Conservation (phyloP, 345 rosid genomes). For the Citropsis articulata region DNA sequence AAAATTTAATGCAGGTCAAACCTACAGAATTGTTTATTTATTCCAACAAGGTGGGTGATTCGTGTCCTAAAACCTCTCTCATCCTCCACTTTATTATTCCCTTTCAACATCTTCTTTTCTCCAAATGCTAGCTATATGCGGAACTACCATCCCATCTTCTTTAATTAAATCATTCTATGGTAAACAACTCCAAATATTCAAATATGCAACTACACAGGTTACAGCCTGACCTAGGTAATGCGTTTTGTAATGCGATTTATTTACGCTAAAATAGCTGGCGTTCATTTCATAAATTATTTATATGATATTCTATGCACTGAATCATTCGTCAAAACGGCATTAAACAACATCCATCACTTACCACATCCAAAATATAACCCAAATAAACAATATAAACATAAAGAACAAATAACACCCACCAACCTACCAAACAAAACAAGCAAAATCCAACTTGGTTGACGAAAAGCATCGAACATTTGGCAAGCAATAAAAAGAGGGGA, state of each 20-base stretch:
- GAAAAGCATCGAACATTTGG: slow-evolving; percentile 24
- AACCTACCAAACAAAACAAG: background rate
- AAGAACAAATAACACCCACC: background rate
- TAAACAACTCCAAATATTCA: background rate
- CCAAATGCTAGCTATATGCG: background rate
- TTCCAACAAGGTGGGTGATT: background rate
- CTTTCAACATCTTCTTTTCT: background rate
- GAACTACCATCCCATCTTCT: slow-evolving; percentile 4
- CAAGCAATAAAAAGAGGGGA: background rate
- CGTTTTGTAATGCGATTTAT: background rate
- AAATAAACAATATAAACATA: background rate
- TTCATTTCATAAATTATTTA: background rate
- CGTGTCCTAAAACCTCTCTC: background rate
- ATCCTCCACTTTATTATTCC: background rate
- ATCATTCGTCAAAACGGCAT: slow-evolving; percentile 8
- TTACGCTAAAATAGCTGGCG: background rate
- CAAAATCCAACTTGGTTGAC: slow-evolving; percentile 16
- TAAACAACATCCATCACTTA: background rate
- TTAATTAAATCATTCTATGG: background rate
- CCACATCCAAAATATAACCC: background rate
- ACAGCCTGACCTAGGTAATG: slow-evolving; percentile 8
- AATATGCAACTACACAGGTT: background rate
- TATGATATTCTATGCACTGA: background rate
- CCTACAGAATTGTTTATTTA: slow-evolving; percentile 4
- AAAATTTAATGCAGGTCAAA: slow-evolving; percentile 11